A percentile compares a stretch with the other conserved stretches of the same genome.
Evolutionary conservation across 2,329 filamentous ascomycete genomes (phyloP).

Genomic region (Zymoseptoria crescenta): DNA sequence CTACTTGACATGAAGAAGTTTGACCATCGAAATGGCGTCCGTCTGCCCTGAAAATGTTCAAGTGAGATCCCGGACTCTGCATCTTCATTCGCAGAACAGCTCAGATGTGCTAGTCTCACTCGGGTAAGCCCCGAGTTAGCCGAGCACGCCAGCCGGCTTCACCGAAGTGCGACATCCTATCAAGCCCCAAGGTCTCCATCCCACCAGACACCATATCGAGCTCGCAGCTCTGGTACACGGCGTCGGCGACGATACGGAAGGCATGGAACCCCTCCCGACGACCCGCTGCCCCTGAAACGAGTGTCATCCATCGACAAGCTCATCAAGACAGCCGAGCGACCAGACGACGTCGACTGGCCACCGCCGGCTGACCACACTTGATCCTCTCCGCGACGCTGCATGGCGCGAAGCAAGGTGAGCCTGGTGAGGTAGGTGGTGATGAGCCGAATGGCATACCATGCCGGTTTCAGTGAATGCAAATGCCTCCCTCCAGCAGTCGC

Average conservation of each 20-base stretch:
- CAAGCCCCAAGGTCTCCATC: conserved; percentile 4
- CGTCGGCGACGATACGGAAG: conserved; percentile 12
- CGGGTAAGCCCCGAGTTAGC: neutral
- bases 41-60: neutral
- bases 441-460: neutral
- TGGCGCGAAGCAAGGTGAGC: neutral
- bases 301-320: conserved; percentile 12
- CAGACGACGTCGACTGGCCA: conserved; percentile 13
- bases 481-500: neutral
- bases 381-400: neutral
- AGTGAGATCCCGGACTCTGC: neutral
- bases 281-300: conserved; percentile 16
- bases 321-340: conserved; percentile 16
- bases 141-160: neutral
- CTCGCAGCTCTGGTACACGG: conserved; percentile 4
- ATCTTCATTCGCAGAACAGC: neutral
- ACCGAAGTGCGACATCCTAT: conserved; percentile 10
- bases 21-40: neutral
- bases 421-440: neutral
- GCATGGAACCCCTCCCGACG: conserved; percentile 13
- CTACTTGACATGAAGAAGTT: conserved; percentile 5
- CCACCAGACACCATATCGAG: neutral
- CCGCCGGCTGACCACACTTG: conserved; percentile 6
- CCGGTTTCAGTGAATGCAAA: neutral
- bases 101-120: neutral